These are phyloP conservation scores for Aspergillus amoenus DNA, from an alignment of 2,329 filamentous ascomycete species.

Conservation along the genomic window DNA sequence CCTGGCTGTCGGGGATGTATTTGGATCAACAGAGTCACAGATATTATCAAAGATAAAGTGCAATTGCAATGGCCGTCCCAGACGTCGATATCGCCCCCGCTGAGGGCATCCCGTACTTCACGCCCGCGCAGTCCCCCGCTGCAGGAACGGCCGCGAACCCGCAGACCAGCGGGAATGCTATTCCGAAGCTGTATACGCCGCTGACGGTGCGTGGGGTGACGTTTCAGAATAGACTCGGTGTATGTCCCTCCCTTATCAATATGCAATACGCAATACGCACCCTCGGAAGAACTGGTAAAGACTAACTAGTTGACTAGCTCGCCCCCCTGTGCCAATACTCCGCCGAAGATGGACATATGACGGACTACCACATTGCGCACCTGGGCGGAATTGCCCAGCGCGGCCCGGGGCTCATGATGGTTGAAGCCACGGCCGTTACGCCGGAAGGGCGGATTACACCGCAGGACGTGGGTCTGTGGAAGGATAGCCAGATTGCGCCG, in stretches of 20 bases:
- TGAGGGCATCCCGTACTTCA: constrained; percentile 43
- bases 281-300: too few relatives aligned
- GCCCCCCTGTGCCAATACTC: constrained; percentile 63
- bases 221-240: constrained; percentile 50
- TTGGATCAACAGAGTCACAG: too few relatives aligned
- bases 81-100: constrained; percentile 39
- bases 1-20: too few relatives aligned
- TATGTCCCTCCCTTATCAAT: neutral
- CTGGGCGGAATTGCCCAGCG: constrained; percentile 74
- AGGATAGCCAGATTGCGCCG: constrained; percentile 75
- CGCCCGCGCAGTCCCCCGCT: constrained; percentile 37
- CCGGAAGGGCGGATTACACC: constrained; percentile 80
- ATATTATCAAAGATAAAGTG: too few relatives aligned
- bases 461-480: constrained; percentile 63
- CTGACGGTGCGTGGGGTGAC: constrained; percentile 58
- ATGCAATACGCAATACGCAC: neutral
- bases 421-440: constrained; percentile 76
- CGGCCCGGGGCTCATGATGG: constrained; percentile 70
- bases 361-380: constrained; percentile 79
- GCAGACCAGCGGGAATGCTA: constrained; percentile 40
- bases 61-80: constrained; percentile 14
- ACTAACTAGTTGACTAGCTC: neutral
- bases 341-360: constrained; percentile 68
- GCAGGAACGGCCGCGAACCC: constrained; percentile 42
- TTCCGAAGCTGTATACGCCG: constrained; percentile 59